These are phyloP conservation scores for Geotrichum bryndzae DNA, from an alignment of 1,139 yeast genomes.

Conservation along the genomic window DNA sequence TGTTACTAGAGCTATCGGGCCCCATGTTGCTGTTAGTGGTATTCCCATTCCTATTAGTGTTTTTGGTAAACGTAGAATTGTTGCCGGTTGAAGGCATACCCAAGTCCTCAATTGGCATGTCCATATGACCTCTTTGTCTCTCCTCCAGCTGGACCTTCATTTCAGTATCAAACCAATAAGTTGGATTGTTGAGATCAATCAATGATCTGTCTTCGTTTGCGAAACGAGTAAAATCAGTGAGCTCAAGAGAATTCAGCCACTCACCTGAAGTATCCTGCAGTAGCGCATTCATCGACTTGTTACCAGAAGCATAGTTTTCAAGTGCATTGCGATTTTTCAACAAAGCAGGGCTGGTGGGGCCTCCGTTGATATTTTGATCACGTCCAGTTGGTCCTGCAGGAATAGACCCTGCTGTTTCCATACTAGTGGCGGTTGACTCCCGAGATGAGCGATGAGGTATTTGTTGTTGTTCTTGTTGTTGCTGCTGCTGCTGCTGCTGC, in stretches of 20 bases:
- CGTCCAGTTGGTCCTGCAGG: neutral
- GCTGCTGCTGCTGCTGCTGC: too few species aligned
- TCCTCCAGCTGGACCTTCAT: constrained; percentile 1
- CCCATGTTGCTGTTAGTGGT: neutral
- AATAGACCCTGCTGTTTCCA: neutral
- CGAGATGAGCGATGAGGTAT: neutral
- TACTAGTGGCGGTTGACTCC: neutral
- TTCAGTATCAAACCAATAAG: constrained; percentile 9
- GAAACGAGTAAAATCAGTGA: constrained; percentile 13
- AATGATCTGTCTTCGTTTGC: neutral
- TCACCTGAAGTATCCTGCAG: constrained; percentile 14
- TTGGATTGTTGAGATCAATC: constrained; percentile 9
- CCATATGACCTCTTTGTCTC: neutral
- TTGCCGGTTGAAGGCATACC: neutral
- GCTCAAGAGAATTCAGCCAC: constrained; percentile 17
- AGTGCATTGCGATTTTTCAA: neutral
- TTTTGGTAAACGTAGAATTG: neutral
- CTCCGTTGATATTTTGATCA: neutral
- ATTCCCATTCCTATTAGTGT: neutral
- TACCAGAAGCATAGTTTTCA: neutral
- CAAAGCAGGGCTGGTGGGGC: neutral
- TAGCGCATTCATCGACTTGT: constrained; percentile 8
- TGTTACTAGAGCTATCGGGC: neutral
- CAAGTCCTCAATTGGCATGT: neutral
- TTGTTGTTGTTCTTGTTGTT: neutral